Evolutionary conservation across 176 grass and related monocot species (phyloP).

Genomic region (Neostapfia colusana): DNA sequence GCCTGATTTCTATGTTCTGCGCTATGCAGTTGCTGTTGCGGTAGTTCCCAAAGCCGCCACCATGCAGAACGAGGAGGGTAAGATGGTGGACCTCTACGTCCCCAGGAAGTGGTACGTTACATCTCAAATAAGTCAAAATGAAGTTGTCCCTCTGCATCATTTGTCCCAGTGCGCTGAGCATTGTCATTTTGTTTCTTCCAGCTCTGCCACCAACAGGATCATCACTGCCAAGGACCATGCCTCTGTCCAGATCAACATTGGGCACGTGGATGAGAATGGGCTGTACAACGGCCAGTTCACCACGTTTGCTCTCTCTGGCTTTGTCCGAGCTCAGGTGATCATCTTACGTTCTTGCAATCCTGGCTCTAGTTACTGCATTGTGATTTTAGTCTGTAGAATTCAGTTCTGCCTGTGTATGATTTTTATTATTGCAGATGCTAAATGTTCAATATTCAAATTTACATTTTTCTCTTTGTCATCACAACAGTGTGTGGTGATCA

Average conservation of each 20-base stretch:
- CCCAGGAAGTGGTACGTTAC: conserved; percentile 59
- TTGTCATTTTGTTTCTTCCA: conserved; percentile 26
- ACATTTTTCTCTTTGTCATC: neutral
- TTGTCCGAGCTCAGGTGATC: conserved; percentile 74
- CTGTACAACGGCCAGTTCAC: conserved; percentile 63
- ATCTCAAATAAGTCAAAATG: neutral
- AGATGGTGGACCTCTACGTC: conserved; percentile 78
- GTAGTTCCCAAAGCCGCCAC: conserved; percentile 12
- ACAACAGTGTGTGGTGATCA: no score
- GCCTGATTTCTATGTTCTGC: neutral
- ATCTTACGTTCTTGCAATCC: neutral
- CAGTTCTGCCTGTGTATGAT: no score
- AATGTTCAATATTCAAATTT: neutral
- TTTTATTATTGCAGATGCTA: neutral
- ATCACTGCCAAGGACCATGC: conserved; percentile 75
- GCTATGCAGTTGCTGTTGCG: conserved; percentile 19
- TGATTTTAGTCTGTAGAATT: neutral
- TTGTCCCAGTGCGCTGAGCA: neutral
- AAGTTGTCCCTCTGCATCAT: neutral
- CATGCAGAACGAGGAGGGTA: conserved; percentile 82
- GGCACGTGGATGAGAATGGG: conserved; percentile 76
- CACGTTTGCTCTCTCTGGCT: conserved; percentile 78
- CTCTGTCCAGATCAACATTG: conserved; percentile 84
- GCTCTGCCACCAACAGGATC: conserved; percentile 80
- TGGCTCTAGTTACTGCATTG: neutral